Evolutionary conservation across 441 rosid species (phyloP).

Genomic region (Francoa sonchifolia): DNA sequence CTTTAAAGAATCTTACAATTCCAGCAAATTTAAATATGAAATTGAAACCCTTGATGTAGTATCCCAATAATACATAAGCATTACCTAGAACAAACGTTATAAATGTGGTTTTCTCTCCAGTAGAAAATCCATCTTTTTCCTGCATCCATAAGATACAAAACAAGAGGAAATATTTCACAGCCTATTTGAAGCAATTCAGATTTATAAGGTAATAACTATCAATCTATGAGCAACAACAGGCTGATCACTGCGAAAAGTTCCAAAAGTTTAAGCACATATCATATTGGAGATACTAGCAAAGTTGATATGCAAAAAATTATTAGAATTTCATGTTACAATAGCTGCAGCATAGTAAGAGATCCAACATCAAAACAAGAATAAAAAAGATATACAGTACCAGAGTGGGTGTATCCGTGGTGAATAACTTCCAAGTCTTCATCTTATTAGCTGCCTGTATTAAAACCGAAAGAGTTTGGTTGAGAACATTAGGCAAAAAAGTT

Average conservation of each 20-base stretch:
- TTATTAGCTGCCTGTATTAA: conserved; percentile 30
- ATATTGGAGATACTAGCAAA: no score
- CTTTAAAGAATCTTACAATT: background rate
- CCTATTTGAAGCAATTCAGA: background rate
- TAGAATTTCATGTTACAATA: background rate
- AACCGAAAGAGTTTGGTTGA: no score
- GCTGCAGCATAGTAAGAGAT: conserved; percentile 1
- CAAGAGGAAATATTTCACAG: conserved; percentile 7
- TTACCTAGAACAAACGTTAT: conserved; percentile 81
- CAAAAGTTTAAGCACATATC: background rate
- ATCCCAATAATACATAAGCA: background rate
- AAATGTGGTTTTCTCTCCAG: conserved; percentile 39
- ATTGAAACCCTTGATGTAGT: background rate
- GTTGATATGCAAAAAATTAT: background rate
- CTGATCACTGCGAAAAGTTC: background rate
- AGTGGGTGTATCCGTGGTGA: conserved; percentile 22
- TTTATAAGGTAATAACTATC: background rate
- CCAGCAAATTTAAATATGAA: background rate
- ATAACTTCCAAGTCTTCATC: conserved; percentile 22
- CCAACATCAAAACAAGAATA: background rate
- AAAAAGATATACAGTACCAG: conserved; percentile 24
- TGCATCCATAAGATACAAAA: conserved; percentile 21
- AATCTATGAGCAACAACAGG: background rate
- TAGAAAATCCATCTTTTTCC: conserved; percentile 21
- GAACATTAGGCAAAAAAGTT: background rate